A percentile compares a stretch with the other conserved stretches of the same genome.
Conservation (phyloP, 2,329 filamentous ascomycete species). For the Trichophyton benhamiae region DNA sequence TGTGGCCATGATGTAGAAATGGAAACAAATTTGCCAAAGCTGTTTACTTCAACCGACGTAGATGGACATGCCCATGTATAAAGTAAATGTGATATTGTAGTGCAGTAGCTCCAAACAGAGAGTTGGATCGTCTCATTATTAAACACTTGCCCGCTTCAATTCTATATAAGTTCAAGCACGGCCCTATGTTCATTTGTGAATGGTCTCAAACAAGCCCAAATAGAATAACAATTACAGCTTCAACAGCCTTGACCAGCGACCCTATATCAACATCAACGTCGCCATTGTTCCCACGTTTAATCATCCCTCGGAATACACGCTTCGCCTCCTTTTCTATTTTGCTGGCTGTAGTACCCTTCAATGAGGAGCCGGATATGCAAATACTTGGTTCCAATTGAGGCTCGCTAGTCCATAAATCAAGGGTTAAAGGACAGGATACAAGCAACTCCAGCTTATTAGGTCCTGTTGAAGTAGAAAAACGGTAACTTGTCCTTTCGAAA, state of each 20-base stretch:
- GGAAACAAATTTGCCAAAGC: neutral
- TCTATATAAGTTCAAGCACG: neutral
- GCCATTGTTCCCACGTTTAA: constrained; percentile 17
- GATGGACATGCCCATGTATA: neutral
- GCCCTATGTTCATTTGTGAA: neutral
- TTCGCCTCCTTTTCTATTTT: constrained; percentile 30
- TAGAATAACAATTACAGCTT: constrained; percentile 25
- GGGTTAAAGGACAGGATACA: constrained; percentile 23
- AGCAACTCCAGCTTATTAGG: constrained; percentile 17
- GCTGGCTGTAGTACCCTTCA: constrained; percentile 1
- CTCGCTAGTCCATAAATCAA: constrained; percentile 32
- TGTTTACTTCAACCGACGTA: neutral
- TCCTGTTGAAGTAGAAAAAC: constrained; percentile 18
- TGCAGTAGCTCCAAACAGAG: neutral
- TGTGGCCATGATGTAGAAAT: neutral
- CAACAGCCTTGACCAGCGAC: constrained; percentile 24
- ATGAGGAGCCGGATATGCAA: constrained; percentile 18
- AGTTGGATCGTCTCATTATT: neutral
- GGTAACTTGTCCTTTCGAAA: constrained; percentile 26
- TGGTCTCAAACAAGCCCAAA: constrained; percentile 15
- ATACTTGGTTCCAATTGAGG: constrained; percentile 27
- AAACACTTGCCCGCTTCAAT: neutral
- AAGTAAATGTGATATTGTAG: neutral
- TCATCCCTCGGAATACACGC: constrained; percentile 26
- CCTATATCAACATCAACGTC: constrained; percentile 18